phyloP scores from a whole-genome alignment of 148 eudicot genomes.

The Cornus controversa region DNA sequence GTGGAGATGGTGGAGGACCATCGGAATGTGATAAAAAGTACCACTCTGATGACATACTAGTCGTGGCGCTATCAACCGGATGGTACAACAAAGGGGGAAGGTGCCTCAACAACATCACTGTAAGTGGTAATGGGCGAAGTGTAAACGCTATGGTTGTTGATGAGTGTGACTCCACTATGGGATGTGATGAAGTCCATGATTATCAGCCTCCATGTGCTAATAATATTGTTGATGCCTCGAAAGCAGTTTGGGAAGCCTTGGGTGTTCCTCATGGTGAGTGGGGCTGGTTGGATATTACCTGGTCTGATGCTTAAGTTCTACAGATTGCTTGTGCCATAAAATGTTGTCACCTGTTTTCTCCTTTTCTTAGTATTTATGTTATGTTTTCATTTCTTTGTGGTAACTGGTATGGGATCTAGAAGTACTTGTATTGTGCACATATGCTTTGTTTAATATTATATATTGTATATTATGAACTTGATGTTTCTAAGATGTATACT shows the following conservation, averaged over 20 bases:
- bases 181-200: slow-evolving; percentile 39
- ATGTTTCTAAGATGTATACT: too few species aligned
- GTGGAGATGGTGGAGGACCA: slow-evolving; percentile 37
- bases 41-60: slow-evolving; percentile 29
- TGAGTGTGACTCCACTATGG: slow-evolving; percentile 41
- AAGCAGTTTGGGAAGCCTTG: slow-evolving; percentile 41
- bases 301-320: slow-evolving; percentile 35
- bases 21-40: slow-evolving; percentile 33
- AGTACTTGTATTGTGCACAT: neutral
- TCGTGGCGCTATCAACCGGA: slow-evolving; percentile 56
- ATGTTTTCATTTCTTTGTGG: neutral
- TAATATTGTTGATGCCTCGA: slow-evolving; percentile 40
- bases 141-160: slow-evolving; percentile 42
- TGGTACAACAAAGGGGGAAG: slow-evolving; percentile 34
- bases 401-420: neutral
- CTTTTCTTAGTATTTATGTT: neutral
- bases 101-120: slow-evolving; percentile 30
- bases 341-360: neutral
- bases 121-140: slow-evolving; percentile 28
- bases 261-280: slow-evolving; percentile 20
- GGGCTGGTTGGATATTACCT: slow-evolving; percentile 27
- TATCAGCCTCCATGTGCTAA: slow-evolving; percentile 35
- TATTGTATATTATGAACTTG: too few species aligned
- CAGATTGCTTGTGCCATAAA: neutral
- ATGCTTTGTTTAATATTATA: neutral